Evolutionary conservation across 2,329 filamentous ascomycete species (phyloP).

Genomic region (Phoma herbarum): DNA sequence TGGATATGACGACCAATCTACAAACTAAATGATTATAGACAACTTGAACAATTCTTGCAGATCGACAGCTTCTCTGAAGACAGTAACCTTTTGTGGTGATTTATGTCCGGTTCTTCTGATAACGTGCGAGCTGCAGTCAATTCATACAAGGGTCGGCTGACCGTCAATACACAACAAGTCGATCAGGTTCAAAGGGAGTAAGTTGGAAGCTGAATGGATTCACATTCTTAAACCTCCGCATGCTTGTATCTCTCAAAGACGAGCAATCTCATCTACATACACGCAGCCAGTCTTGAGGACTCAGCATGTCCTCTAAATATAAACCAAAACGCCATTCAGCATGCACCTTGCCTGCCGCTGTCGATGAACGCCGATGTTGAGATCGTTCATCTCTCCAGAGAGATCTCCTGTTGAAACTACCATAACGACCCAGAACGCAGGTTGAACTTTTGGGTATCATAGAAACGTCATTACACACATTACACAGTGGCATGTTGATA

Average conservation of each 20-base stretch:
- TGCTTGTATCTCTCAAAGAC: constrained; percentile 2
- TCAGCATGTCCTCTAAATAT: not conserved
- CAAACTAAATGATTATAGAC: too few species aligned
- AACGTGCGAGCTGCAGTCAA: too few species aligned
- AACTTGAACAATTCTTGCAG: too few species aligned
- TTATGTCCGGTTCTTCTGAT: too few species aligned
- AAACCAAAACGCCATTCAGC: constrained; percentile 19
- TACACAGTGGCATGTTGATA: constrained; percentile 52
- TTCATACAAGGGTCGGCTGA: too few species aligned
- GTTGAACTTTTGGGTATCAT: constrained; percentile 57
- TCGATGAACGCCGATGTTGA: constrained; percentile 53
- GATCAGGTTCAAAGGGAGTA: not conserved
- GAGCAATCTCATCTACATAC: constrained; percentile 9
- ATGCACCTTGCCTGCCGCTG: constrained; percentile 26
- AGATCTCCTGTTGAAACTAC: constrained; percentile 32
- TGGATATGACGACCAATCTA: too few species aligned
- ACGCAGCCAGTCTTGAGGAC: constrained; percentile 6
- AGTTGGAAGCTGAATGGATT: constrained; percentile 20
- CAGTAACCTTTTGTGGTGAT: too few species aligned
- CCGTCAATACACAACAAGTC: not conserved
- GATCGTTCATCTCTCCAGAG: constrained; percentile 44
- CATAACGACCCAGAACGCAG: constrained; percentile 51
- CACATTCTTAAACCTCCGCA: constrained; percentile 19
- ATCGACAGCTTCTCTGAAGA: too few species aligned
- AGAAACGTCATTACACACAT: constrained; percentile 52